Evolutionary conservation across 1,284 basidiomycete genomes (phyloP), one percentile per base, ranked within the genome.

Genomic region (Mycena sp.): DNA sequence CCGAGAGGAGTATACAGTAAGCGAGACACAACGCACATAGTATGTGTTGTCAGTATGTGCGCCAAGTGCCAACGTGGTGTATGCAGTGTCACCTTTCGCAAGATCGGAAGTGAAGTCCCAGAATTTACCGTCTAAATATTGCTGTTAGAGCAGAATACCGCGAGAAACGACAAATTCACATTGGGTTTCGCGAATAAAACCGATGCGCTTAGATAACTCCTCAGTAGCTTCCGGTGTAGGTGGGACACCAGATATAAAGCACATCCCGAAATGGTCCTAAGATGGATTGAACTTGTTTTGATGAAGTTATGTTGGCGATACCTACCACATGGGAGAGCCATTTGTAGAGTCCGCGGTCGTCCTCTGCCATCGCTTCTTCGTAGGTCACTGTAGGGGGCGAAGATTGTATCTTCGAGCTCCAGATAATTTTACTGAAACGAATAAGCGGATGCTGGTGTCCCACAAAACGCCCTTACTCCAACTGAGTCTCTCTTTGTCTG

Each of bases 31-130:
- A 82, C 90, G 71, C 76, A 95, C 93, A 77, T 94, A 96, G 82
- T 98, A 98, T 2, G 97, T 97, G 62, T 95, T 98, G 78, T 99
- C 97, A 1, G 97, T 99, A 80, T 99, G 97, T 0, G 96, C 96
- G 10, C 90, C 91, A 7, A 99, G 88, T 0, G 93, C 93, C 54
- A 98, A 82, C 25, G 93, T 95, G 10, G 96, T 97, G 82, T 99
- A 99, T 25, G 93, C 92, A 8, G 95, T 92, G 80, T 99, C 97
- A 25, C 96, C 96, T 78, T 95, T 96, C 14, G 93, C 91, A 25
- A 98, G 87, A 79, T 98, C 92, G 0, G 96, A 92, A 0, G 96
- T 98, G 78, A 99, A 98, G 78, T 98, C 96, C 97, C 97, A 99
- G 82, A 99, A 97, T 62, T 91, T 91, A 44, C 95, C 96, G 76